A percentile compares a stretch with the other conserved stretches of the same genome.
Evolutionary conservation across 768 basidiomycete species (phyloP).

Genomic region (Tricholoma bakamatsutake): DNA sequence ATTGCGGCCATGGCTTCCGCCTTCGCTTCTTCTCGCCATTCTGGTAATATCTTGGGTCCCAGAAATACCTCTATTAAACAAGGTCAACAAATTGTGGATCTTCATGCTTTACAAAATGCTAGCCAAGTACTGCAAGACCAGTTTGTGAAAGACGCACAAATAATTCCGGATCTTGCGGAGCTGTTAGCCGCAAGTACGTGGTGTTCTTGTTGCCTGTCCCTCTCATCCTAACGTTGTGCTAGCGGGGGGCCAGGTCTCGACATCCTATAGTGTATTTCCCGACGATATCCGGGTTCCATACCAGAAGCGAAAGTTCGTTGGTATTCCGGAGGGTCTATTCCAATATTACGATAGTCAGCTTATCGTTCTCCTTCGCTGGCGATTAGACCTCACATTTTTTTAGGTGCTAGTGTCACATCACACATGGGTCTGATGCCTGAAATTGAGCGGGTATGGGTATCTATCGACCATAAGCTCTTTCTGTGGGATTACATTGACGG

Average conservation of each 20-base stretch:
- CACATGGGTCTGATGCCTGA: constrained; percentile 91
- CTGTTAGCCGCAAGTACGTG: constrained; percentile 54
- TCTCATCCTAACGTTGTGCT: constrained; percentile 6
- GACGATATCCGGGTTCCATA: constrained; percentile 77
- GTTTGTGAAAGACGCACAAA: constrained; percentile 66
- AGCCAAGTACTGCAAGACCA: constrained; percentile 63
- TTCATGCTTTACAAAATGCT: constrained; percentile 58
- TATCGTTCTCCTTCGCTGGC: neutral
- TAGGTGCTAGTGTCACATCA: constrained; percentile 64
- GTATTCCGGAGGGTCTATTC: constrained; percentile 74
- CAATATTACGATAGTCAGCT: constrained; percentile 70
- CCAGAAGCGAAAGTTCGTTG: constrained; percentile 69
- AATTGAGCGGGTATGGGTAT: constrained; percentile 93
- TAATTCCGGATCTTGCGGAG: constrained; percentile 72
- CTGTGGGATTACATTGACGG: constrained; percentile 96
- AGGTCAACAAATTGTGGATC: constrained; percentile 41
- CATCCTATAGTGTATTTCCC: constrained; percentile 71
- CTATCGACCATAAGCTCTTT: constrained; percentile 89
- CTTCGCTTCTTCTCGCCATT: constrained; percentile 15
- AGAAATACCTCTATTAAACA: neutral
- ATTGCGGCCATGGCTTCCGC: constrained; percentile 13
- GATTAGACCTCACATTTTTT: constrained; percentile 3
- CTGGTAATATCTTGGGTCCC: constrained; percentile 5
- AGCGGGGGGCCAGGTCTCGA: constrained; percentile 67
- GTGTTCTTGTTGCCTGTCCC: neutral